Conservation (phyloP, 1,284 basidiomycete species). For the Mycena sp. region DNA sequence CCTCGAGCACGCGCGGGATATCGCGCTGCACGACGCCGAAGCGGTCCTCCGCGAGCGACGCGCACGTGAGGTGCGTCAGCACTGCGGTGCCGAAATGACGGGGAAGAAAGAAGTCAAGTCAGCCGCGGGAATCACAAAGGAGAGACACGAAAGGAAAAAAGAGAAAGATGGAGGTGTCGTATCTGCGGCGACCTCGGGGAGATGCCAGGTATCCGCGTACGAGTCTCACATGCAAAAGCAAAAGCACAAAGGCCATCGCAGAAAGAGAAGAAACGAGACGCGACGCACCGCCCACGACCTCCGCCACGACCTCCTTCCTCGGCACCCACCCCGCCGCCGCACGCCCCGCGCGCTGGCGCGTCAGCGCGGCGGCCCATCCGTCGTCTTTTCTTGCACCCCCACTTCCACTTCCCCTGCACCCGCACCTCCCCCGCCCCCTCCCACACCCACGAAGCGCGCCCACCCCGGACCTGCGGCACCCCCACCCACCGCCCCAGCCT, state of each 20-base stretch:
- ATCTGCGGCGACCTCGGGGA: too few species aligned
- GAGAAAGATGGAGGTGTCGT: too few species aligned
- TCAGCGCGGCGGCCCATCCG: constrained; percentile 35
- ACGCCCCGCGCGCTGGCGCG: constrained; percentile 35
- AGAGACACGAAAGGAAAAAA: background rate
- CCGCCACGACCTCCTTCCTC: constrained; percentile 65
- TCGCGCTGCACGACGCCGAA: constrained; percentile 87
- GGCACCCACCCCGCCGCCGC: constrained; percentile 54
- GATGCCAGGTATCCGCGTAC: too few species aligned
- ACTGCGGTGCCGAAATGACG: constrained; percentile 56
- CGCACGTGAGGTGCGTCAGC: constrained; percentile 72
- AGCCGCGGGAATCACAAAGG: background rate
- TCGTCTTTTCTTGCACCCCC: background rate
- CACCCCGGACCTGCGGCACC: too few species aligned
- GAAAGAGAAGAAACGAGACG: too few species aligned
- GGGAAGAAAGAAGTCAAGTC: background rate
- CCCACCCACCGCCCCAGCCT: constrained; percentile 1
- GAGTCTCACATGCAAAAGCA: too few species aligned
- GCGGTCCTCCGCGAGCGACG: constrained; percentile 80
- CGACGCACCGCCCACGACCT: constrained; percentile 67
- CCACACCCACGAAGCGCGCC: too few species aligned
- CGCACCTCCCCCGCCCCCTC: too few species aligned
- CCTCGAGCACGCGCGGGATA: constrained; percentile 83
- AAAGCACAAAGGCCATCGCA: too few species aligned
- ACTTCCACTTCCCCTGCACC: constrained; percentile 10